Evolutionary conservation across 1,284 basidiomycete genomes (phyloP), one percentile per base, ranked within the genome.

Genomic region (Phenoliferia sp.): DNA sequence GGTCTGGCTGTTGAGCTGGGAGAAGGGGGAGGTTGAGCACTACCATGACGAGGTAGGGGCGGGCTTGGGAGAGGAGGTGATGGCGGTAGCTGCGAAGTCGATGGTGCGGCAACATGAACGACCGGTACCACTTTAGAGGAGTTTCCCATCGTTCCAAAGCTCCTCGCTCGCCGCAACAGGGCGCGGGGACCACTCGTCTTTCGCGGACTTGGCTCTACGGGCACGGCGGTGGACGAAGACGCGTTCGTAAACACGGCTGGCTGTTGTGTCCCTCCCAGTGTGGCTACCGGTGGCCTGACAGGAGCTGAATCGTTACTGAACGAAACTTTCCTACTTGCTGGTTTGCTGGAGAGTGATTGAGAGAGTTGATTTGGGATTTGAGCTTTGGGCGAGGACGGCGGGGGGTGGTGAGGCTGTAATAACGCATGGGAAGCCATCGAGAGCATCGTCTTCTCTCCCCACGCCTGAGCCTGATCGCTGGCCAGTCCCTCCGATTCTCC

Each of bases 271-370:
- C 39, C 39, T 44, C 39, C 39, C 39, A 44, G 39, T n/a, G n/a
- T n/a, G n/a, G n/a, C n/a, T n/a, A n/a, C n/a, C n/a, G n/a, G n/a
- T n/a, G n/a, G n/a, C n/a, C n/a, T n/a, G n/a, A n/a, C n/a, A n/a
- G n/a, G n/a, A n/a, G n/a, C n/a, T n/a, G n/a, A n/a, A n/a, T n/a
- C n/a, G n/a, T n/a, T n/a, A n/a, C n/a, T n/a, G n/a, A n/a, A n/a
- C n/a, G n/a, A n/a, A n/a, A n/a, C n/a, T n/a, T n/a, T n/a, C n/a
- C n/a, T n/a, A n/a, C n/a, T n/a, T n/a, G n/a, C n/a, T n/a, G n/a
- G n/a, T n/a, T n/a, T n/a, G n/a, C n/a, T n/a, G n/a, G n/a, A n/a
- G 92, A 92, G 19, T 93, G 86, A 65, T 92, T 79, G 61, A 94
- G 88, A 50, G 90, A 87, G 69, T 94, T 92, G 2, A 90, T 87